phyloP scores from a whole-genome alignment of 2,329 filamentous ascomycete genomes.

The Epichloe hybrida region DNA sequence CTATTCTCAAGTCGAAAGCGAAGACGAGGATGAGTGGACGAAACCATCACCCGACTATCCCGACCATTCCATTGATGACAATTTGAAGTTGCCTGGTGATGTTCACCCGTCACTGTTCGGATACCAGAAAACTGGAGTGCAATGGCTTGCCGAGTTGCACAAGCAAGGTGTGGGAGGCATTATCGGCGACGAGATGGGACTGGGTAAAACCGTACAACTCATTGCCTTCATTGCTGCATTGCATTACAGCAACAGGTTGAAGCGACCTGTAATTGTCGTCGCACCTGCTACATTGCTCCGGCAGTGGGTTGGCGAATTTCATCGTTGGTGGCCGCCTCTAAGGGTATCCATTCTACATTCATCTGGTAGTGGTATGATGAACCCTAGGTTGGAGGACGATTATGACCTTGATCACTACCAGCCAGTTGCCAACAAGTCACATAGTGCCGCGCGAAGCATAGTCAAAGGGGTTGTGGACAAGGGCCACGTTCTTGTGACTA shows the following conservation, averaged over 20 bases:
- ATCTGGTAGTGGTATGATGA: conserved; percentile 92
- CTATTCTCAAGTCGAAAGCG: conserved; percentile 26
- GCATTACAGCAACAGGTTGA: conserved; percentile 79
- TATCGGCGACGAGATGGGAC: conserved; percentile 92
- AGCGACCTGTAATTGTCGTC: conserved; percentile 78
- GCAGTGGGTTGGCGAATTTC: conserved; percentile 98
- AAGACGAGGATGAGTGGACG: conserved; percentile 55
- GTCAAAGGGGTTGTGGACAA: conserved; percentile 69
- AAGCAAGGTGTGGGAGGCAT: conserved; percentile 85
- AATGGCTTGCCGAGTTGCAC: conserved; percentile 91
- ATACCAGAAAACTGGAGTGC: conserved; percentile 92
- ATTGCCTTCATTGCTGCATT: conserved; percentile 76
- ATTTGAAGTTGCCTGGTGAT: conserved; percentile 74
- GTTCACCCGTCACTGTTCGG: conserved; percentile 87
- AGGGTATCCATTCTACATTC: conserved; percentile 90
- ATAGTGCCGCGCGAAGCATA: conserved; percentile 60
- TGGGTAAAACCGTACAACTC: conserved; percentile 76
- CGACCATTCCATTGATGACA: conserved; percentile 62
- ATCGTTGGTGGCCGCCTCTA: conserved; percentile 98
- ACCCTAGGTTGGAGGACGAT: conserved; percentile 50
- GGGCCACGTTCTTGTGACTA: conserved; percentile 89
- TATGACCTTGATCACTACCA: conserved; percentile 33
- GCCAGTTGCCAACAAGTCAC: conserved; percentile 19
- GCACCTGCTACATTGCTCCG: conserved; percentile 89
- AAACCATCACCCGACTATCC: conserved; percentile 72